Conservation (phyloP, 139 green algal species). For the Picochlorum costavermella region DNA sequence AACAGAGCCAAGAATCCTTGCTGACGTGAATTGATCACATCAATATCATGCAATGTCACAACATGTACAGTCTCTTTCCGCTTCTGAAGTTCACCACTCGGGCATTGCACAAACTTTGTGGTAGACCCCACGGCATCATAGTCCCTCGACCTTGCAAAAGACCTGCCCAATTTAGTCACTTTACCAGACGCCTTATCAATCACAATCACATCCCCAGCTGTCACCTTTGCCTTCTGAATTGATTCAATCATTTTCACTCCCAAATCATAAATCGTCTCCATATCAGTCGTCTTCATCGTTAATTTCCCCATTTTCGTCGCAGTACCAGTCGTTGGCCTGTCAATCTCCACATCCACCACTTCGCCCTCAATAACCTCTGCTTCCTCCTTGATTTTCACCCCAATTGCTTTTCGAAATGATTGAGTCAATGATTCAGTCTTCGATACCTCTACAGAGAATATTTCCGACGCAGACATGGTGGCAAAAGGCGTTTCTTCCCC, state of each 20-base stretch:
- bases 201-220: constrained; percentile 87
- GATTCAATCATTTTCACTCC: constrained; percentile 88
- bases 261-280: constrained; percentile 99
- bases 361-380: constrained; percentile 98
- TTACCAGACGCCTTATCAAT: constrained; percentile 93
- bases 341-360: constrained; percentile 98
- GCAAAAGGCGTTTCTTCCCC: constrained; percentile 97
- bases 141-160: constrained; percentile 86
- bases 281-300: constrained; percentile 98
- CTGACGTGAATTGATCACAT: constrained; percentile 30
- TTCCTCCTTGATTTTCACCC: constrained; percentile 89
- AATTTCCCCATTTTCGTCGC: constrained; percentile 84
- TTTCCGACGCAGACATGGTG: constrained; percentile 93
- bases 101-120: constrained; percentile 97
- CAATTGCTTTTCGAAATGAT: constrained; percentile 74
- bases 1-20: constrained; percentile 99
- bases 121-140: constrained; percentile 88
- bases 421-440: constrained; percentile 98
- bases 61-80: constrained; percentile 96
- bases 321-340: constrained; percentile 61
- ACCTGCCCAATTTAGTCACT: constrained; percentile 85
- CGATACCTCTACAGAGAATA: constrained; percentile 97
- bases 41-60: constrained; percentile 77
- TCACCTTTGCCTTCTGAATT: constrained; percentile 79
- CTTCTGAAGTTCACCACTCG: constrained; percentile 95